Base-by-base conservation (phyloP, 352 stramenopile species). In the Plasmopara muralis region DNA sequence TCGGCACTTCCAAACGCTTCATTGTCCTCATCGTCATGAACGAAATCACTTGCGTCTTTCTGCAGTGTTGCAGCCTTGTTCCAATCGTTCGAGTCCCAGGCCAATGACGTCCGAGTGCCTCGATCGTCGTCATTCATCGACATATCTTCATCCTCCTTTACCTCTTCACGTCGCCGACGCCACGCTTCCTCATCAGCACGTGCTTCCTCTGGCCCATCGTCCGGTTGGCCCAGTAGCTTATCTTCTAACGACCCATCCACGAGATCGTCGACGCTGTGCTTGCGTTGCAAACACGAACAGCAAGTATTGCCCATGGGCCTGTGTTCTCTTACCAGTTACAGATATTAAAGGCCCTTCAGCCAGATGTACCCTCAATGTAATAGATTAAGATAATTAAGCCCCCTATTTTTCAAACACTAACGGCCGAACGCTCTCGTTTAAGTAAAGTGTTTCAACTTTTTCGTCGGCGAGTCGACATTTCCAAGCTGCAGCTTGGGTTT, bases 371-470 rank as follows among this genome's bases (percentile, higher is more conserved):
- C 31, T 35, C 31, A 35, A 35, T 35, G 31, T 35, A 35, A 2
- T 35, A 35, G 10, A 35, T 35, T 35, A 12, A 8, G 31, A 35
- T 35, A 35, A 35, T 35, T 6, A 25, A 1, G 20, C 20, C 20
- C 20, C 20, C 20, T 25, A 25, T 3, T 25, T 25, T 1, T 1
- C 20, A 25, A 38, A 38, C 9, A 14, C 9, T 38, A 38, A 38
- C 1, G 1, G 9, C 33, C 9, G 4, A 9, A 38, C 13, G n/a
- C 13, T 16, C n/a, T 18, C 37, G n/a, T 18, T 25, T 58, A 92
- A 2, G 72, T 77, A 63, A 89, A 89, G 50, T 90, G 68, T 53
- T 86, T 87, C 39, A 89, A 62, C 45, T 90, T 89, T 66, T 92
- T 92, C 12, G 82, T 85, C 8, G 82, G 82, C 39, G 82, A 92